Evolutionary conservation across 768 basidiomycete species (phyloP), one percentile per base, ranked within the genome.

Genomic region (Leccinum imitatum): DNA sequence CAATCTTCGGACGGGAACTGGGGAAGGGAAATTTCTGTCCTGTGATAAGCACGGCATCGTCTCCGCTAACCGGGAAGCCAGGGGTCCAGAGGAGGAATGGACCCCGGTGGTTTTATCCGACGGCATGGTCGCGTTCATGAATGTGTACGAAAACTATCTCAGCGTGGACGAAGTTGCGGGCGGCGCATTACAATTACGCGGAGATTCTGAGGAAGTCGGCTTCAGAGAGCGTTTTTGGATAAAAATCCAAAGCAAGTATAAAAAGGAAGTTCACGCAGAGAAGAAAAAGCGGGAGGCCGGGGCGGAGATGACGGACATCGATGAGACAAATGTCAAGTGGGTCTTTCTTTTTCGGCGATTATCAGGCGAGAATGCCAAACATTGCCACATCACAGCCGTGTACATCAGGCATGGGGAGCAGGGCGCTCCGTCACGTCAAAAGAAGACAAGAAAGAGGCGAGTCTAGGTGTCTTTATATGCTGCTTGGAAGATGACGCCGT

Each of bases 1-100:
- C 70, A 96, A 95, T 71, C 76, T 96, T 60, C 86, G 94, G 21
- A 91, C 91, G 35, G 91, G 91, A 1, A 84, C 84, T n/a, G 90
- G 90, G 23, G 91, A 90, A 71, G 92, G 92, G 10, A 94, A 94
- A 74, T 97, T 95, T 72, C 76, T 97, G 51, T 93, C 91, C 8
- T 91, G 89, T 75, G 92, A 95, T 76, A 81, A 87, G 61, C 86
- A 92, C 67, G 94, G 94, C 7, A 78, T 93, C 19, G 88, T 96
- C 14, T 84, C 87, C 63, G 87, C 90, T 48, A 89, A 92, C 69
- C 80, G 91, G 50, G 94, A 97, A 68, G 94, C 94, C 27, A 83
- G 94, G 33, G 95, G 94, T 2, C 90, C 91, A 4, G 92, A 96
- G 73, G 94, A 97, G 73, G 94, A 95, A 73, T 97, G 93, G 91